Conservation (phyloP, 352 stramenopile genomes). For the Globisporangium middletonii region DNA sequence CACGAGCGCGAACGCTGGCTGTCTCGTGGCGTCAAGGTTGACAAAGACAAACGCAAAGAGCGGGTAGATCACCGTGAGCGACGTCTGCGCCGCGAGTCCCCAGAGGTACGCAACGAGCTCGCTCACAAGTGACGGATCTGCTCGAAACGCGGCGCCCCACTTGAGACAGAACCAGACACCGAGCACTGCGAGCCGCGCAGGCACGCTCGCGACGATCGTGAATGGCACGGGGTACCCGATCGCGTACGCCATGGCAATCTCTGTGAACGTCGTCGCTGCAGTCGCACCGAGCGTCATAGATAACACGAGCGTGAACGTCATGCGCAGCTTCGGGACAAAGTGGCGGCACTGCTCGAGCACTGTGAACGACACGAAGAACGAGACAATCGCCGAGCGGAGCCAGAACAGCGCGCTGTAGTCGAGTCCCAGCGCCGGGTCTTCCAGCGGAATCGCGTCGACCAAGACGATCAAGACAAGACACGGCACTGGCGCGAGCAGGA, state of each 20-base stretch:
- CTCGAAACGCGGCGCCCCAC: constrained; percentile 22
- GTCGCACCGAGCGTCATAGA: constrained; percentile 9
- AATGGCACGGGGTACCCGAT: constrained; percentile 36
- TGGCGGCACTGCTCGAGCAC: constrained; percentile 15
- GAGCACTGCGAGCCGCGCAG: constrained; percentile 4
- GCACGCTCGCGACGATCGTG: constrained; percentile 14
- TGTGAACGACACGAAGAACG: constrained; percentile 15
- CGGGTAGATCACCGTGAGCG: constrained; percentile 21
- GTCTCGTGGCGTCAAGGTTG: constrained; percentile 2
- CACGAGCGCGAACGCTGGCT: constrained; percentile 18
- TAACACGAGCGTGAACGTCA: constrained; percentile 8
- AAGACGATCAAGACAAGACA: constrained; percentile 2
- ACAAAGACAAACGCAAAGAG: constrained; percentile 24
- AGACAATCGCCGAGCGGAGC: constrained; percentile 10
- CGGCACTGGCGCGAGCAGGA: constrained; percentile 10
- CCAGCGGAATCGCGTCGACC: constrained; percentile 9
- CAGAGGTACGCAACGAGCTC: constrained; percentile 18
- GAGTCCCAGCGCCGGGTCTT: background rate
- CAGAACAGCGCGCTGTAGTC: constrained; percentile 11
- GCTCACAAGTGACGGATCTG: constrained; percentile 6
- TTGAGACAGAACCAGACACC: constrained; percentile 13
- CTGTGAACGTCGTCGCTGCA: background rate
- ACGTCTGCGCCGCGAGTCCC: constrained; percentile 23
- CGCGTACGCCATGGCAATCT: constrained; percentile 8
- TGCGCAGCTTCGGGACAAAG: constrained; percentile 20